These are phyloP conservation scores for Prinsepia uniflora DNA, from an alignment of 306 rosid genomes.

Conservation along the genomic window DNA sequence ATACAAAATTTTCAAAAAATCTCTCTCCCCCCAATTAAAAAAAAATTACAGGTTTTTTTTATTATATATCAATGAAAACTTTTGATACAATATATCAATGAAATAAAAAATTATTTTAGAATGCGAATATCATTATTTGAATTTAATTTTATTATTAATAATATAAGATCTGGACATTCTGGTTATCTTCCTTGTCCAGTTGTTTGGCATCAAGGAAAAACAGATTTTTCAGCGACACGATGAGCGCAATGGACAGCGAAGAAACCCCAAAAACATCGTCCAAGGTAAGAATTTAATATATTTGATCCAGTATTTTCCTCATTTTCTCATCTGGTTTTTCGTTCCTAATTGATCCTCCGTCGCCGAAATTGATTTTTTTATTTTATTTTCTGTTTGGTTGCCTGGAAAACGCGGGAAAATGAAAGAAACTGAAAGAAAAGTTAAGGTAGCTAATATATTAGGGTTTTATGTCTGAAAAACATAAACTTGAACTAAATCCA, in stretches of 20 bases:
- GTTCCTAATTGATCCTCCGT: not conserved
- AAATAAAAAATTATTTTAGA: too few species aligned
- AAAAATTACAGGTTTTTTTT: too few species aligned
- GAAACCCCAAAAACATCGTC: constrained; percentile 22
- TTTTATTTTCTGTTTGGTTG: constrained; percentile 8
- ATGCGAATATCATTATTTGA: too few species aligned
- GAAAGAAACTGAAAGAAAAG: not conserved
- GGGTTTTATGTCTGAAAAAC: not conserved
- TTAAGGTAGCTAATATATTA: not conserved
- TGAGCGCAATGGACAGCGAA: constrained; percentile 7
- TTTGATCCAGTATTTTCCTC: not conserved
- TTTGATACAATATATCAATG: too few species aligned
- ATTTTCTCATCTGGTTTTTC: not conserved
- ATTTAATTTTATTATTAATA: too few species aligned
- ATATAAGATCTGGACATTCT: not conserved
- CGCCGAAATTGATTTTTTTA: not conserved
- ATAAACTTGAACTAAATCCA: not conserved
- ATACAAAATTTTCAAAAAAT: too few species aligned
- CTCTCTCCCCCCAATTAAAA: too few species aligned
- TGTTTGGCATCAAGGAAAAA: not conserved
- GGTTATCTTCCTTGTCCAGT: not conserved
- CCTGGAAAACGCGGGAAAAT: not conserved
- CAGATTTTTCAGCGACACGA: not conserved
- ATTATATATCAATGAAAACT: too few species aligned
- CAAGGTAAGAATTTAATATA: constrained; percentile 21